These are phyloP conservation scores for Neopestalotiopsis clavispora DNA, from an alignment of 2,329 filamentous ascomycete species.

Conservation along the genomic window DNA sequence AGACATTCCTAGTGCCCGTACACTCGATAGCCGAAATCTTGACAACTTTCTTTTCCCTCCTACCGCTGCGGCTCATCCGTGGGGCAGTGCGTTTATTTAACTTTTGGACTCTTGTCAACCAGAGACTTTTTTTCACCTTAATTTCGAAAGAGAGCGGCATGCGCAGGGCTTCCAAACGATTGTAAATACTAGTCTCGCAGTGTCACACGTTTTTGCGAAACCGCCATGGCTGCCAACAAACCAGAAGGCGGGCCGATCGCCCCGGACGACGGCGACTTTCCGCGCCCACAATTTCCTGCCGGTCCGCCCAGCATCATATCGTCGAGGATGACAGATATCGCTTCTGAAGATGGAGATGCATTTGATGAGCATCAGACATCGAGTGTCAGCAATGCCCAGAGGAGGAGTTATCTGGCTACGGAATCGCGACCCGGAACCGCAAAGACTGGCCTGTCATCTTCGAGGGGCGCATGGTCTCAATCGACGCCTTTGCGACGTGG, in stretches of 20 bases:
- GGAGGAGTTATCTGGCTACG: conserved; percentile 44
- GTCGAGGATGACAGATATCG: conserved; percentile 72
- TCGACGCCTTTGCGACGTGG: conserved; percentile 60
- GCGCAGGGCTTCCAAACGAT: not conserved
- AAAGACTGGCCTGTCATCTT: conserved; percentile 54
- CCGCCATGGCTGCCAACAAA: conserved; percentile 36
- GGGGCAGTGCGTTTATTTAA: not conserved
- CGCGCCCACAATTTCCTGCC: conserved; percentile 45
- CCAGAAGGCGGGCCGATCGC: conserved; percentile 39
- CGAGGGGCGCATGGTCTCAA: conserved; percentile 58
- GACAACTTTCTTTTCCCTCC: not conserved
- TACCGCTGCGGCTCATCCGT: not conserved
- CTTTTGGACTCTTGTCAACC: not conserved
- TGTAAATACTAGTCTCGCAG: not conserved
- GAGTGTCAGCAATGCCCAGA: conserved; percentile 33
- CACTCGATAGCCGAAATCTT: not conserved
- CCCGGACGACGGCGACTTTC: conserved; percentile 45
- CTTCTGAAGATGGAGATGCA: conserved; percentile 58
- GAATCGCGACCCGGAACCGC: conserved; percentile 62
- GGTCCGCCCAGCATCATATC: conserved; percentile 70
- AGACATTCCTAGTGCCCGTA: not conserved
- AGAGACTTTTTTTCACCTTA: not conserved
- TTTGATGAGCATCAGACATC: conserved; percentile 37
- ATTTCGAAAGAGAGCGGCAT: not conserved
- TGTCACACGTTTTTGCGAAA: not conserved